Conservation (phyloP, 805 yeast genomes). For the Jamesozyma spencerorum region DNA sequence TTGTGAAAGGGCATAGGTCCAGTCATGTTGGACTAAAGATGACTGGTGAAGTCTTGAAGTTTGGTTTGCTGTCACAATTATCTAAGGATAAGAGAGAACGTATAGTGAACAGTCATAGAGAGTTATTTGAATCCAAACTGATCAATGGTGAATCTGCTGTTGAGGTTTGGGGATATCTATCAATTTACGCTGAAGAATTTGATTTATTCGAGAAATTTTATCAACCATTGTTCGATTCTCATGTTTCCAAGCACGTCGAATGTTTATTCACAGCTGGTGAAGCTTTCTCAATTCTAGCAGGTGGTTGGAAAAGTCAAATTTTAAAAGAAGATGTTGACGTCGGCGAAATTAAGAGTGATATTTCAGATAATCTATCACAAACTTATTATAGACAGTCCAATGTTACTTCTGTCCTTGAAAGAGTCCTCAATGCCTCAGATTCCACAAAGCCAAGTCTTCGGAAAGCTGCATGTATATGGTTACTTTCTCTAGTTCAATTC, state of each 20-base stretch:
- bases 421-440: constrained; percentile 43
- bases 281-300: constrained; percentile 59
- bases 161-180: constrained; percentile 45
- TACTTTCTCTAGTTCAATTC: constrained; percentile 69
- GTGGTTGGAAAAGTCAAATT: constrained; percentile 65
- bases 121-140: constrained; percentile 32
- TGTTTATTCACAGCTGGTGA: constrained; percentile 74
- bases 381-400: constrained; percentile 6
- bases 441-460: constrained; percentile 67
- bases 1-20: constrained; percentile 1
- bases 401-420: constrained; percentile 33
- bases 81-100: constrained; percentile 13
- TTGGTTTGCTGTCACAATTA: constrained; percentile 29
- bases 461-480: constrained; percentile 76
- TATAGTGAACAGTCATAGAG: constrained; percentile 22
- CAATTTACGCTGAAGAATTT: constrained; percentile 32
- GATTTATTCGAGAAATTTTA: constrained; percentile 33
- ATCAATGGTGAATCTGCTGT: constrained; percentile 53
- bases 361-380: neutral
- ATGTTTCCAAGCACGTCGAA: constrained; percentile 65
- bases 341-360: constrained; percentile 8
- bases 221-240: constrained; percentile 44
- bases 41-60: constrained; percentile 32
- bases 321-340: constrained; percentile 49
- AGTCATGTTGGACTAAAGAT: constrained; percentile 4